Evolutionary conservation across 176 grass and related monocot genomes (phyloP), one percentile per base, ranked within the genome.

Genomic region (Alloteropsis semialata): DNA sequence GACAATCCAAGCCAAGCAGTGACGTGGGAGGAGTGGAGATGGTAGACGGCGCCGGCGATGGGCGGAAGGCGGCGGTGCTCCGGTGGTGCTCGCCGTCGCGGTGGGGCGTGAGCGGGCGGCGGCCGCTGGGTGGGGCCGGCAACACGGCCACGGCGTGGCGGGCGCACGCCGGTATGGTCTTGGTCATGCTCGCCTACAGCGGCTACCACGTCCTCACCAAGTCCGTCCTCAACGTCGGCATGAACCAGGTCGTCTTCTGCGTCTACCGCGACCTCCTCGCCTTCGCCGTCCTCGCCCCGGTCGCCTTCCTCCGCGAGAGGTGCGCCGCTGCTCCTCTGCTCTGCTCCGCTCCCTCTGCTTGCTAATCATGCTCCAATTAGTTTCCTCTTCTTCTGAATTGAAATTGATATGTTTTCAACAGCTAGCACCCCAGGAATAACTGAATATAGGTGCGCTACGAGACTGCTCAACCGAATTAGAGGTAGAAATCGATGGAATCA

Each of bases 171-270:
- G 95, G 36, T 19, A 97, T 97, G 95, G 95, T 78, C 60, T 77
- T 90, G 83, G 75, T 83, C 18, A 86, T 89, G 92, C 32, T 93
- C 57, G 79, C 85, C 77, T 94, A 98, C 78, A 90, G 95, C 53
- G 88, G 88, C 43, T 98, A 98, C 95, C 92, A 95, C 48, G 95
- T 98, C 76, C 87, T 98, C 78, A 98, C 95, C 86, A 95, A 93
- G 83, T 94, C 95, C 72, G 90, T 98, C 14, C 92, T 98, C 78
- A 88, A 95, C 75, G 92, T 90, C 37, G 95, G 95, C 67, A 93
- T 95, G 95, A 98, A 95, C 72, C 90, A 95, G 88, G 61, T 98
- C 65, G 92, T 98, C 57, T 98, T 98, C 86, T 93, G 92, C 69
- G 88, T 94, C 87, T 98, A 98, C 84, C 95, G 92, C 14, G 95